Conservation (phyloP, 1,284 basidiomycete genomes). For the Ceratobasidium theobromae region DNA sequence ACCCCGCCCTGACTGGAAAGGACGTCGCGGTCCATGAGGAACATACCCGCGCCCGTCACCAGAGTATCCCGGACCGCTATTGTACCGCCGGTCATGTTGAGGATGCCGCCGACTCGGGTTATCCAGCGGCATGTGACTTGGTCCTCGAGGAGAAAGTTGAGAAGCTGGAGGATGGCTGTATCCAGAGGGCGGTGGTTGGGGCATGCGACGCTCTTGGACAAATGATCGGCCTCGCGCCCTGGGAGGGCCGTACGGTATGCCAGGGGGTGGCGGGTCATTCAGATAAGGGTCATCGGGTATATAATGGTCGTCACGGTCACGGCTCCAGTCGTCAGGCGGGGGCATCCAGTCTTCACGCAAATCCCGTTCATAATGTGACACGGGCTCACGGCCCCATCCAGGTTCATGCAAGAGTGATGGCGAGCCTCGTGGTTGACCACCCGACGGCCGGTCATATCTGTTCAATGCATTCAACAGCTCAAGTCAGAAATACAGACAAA, state of each 20-base stretch:
- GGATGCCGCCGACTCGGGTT: slow-evolving; percentile 8
- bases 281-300: background rate
- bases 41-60: slow-evolving; percentile 5
- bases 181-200: background rate
- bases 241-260: background rate
- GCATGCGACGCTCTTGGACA: slow-evolving; percentile 7
- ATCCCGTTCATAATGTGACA: slow-evolving; percentile 16
- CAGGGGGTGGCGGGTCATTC: background rate
- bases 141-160: slow-evolving; percentile 13
- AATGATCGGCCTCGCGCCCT: slow-evolving; percentile 18
- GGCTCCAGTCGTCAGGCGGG: slow-evolving; percentile 1
- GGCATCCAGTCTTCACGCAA: slow-evolving; percentile 23
- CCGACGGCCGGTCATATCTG: slow-evolving; percentile 7
- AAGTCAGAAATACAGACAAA: slow-evolving; percentile 15
- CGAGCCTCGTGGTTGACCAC: slow-evolving; percentile 12
- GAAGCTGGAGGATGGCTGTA: background rate
- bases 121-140: slow-evolving; percentile 4
- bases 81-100: slow-evolving; percentile 27
- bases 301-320: background rate
- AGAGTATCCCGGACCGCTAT: slow-evolving; percentile 18
- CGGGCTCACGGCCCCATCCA: slow-evolving; percentile 14
- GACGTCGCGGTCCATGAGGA: slow-evolving; percentile 2
- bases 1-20: slow-evolving; percentile 4
- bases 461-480: background rate
- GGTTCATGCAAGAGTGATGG: slow-evolving; percentile 19